These are phyloP conservation scores for Mortierella sp. DNA, from an alignment of 371 early-diverging fungal species.

Conservation along the genomic window DNA sequence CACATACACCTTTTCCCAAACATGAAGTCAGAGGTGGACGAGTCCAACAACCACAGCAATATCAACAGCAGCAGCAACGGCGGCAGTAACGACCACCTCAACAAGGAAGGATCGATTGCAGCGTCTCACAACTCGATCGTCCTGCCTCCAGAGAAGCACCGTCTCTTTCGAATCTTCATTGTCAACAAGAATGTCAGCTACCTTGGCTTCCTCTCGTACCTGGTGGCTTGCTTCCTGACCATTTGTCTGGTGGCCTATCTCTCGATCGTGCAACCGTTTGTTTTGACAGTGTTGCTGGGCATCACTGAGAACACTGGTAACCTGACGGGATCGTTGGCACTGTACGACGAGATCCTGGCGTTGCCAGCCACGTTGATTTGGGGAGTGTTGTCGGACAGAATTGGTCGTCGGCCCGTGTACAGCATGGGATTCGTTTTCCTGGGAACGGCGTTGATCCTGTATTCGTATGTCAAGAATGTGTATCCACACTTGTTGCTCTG, in stretches of 20 bases:
- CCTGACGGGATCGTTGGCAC: slow-evolving; percentile 57
- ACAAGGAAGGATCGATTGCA: not conserved
- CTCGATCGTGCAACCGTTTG: slow-evolving; percentile 55
- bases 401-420: slow-evolving; percentile 65
- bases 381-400: slow-evolving; percentile 64
- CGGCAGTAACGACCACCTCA: not conserved
- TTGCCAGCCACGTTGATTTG: slow-evolving; percentile 59
- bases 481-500: slow-evolving; percentile 62
- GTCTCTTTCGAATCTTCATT: slow-evolving; percentile 46
- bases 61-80: not conserved
- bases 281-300: slow-evolving; percentile 38
- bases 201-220: slow-evolving; percentile 61
- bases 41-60: not conserved
- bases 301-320: slow-evolving; percentile 44
- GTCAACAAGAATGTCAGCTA: slow-evolving; percentile 61
- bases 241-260: slow-evolving; percentile 65
- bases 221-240: slow-evolving; percentile 66
- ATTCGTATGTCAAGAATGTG: slow-evolving; percentile 56
- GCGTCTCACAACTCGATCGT: slow-evolving; percentile 6
- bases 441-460: slow-evolving; percentile 57
- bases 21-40: slow-evolving; percentile 1
- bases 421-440: slow-evolving; percentile 59
- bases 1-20: not conserved
- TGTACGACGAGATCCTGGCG: slow-evolving; percentile 73
- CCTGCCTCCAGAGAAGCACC: not conserved